These are phyloP conservation scores for Tetrapisispora fleetii DNA, from an alignment of 805 yeast genomes.

Conservation along the genomic window DNA sequence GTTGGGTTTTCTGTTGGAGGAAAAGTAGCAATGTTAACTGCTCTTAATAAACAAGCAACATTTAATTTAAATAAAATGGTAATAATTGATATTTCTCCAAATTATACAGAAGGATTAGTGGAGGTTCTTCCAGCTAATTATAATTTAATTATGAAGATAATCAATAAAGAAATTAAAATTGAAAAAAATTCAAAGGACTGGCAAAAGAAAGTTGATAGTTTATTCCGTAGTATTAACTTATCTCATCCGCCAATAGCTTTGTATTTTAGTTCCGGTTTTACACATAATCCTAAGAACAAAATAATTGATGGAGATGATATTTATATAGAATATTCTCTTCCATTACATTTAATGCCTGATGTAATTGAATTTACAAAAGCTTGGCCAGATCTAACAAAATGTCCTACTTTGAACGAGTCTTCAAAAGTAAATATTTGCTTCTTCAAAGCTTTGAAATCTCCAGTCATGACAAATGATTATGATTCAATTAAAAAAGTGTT, in stretches of 20 bases:
- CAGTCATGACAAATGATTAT: slow-evolving; percentile 31
- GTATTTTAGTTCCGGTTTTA: slow-evolving; percentile 26
- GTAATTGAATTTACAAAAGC: slow-evolving; percentile 14
- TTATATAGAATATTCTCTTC: slow-evolving; percentile 13
- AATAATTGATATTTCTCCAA: slow-evolving; percentile 33
- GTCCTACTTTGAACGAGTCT: slow-evolving; percentile 1
- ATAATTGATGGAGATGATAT: slow-evolving; percentile 7
- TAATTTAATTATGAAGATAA: slow-evolving; percentile 14
- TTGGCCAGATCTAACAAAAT: slow-evolving; percentile 14
- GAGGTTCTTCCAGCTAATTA: slow-evolving; percentile 14
- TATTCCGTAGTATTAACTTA: slow-evolving; percentile 13
- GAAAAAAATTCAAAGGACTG: slow-evolving; percentile 15
- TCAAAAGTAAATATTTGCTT: slow-evolving; percentile 32
- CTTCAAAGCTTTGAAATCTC: slow-evolving; percentile 36
- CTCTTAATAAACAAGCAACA: slow-evolving; percentile 21
- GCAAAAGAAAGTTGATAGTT: slow-evolving; percentile 13
- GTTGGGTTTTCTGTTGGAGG: slow-evolving; percentile 58
- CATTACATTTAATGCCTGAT: slow-evolving; percentile 20
- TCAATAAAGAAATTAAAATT: slow-evolving; percentile 13
- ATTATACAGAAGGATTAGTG: slow-evolving; percentile 16
- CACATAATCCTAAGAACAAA: slow-evolving; percentile 6
- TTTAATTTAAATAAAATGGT: slow-evolving; percentile 32
- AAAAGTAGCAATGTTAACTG: slow-evolving; percentile 40
- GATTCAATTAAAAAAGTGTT: slow-evolving; percentile 14
- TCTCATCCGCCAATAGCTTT: slow-evolving; percentile 9